Percentiles rank a stretch among this genome's conserved stretches.
These are phyloP conservation scores for Penicillium brevicompactum DNA, from an alignment of 2,329 filamentous ascomycete genomes.

Conservation along the genomic window DNA sequence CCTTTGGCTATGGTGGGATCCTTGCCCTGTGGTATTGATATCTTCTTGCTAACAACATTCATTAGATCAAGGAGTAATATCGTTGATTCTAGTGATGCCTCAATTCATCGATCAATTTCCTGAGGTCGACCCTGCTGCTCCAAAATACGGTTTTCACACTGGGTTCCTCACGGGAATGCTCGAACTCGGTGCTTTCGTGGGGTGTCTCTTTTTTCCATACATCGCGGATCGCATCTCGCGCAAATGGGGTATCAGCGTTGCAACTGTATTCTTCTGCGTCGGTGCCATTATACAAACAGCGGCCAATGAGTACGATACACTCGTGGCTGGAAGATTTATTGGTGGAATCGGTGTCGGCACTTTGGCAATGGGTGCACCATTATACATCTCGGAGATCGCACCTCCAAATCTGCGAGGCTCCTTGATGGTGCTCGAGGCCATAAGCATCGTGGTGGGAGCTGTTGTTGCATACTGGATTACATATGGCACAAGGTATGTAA, in stretches of 20 bases:
- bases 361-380: slow-evolving; percentile 46
- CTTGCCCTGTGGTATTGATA: background rate
- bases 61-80: slow-evolving; percentile 34
- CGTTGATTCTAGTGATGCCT: slow-evolving; percentile 49
- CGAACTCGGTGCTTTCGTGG: slow-evolving; percentile 34
- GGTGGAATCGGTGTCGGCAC: slow-evolving; percentile 42
- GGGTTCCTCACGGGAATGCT: slow-evolving; percentile 51
- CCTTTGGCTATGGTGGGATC: slow-evolving; percentile 43
- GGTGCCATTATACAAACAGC: slow-evolving; percentile 47
- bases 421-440: slow-evolving; percentile 23
- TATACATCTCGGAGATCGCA: slow-evolving; percentile 54
- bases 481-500: slow-evolving; percentile 47
- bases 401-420: slow-evolving; percentile 29
- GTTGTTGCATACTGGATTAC: slow-evolving; percentile 40
- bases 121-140: slow-evolving; percentile 38
- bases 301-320: slow-evolving; percentile 25
- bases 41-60: background rate
- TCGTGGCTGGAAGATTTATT: slow-evolving; percentile 39
- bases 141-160: slow-evolving; percentile 30
- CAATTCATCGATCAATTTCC: slow-evolving; percentile 48
- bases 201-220: slow-evolving; percentile 43
- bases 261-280: slow-evolving; percentile 40
- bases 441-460: slow-evolving; percentile 28
- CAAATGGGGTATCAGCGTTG: slow-evolving; percentile 42
- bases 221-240: slow-evolving; percentile 42